These are phyloP conservation scores for Arachis monticola DNA, from an alignment of 331 rosid species.

Conservation along the genomic window DNA sequence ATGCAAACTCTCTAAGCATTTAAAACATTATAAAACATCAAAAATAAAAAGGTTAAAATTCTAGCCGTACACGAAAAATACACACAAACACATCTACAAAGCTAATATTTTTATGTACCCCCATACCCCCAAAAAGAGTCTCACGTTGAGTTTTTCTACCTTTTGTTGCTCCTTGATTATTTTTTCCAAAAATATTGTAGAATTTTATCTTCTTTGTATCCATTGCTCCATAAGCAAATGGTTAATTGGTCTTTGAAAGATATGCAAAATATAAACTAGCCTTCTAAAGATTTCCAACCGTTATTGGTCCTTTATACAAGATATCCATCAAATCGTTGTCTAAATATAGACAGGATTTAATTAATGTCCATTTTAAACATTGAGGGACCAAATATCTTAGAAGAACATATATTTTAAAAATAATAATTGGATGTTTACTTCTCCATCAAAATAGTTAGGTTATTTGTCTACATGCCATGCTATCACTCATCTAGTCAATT, in stretches of 20 bases:
- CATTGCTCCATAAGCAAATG: slow-evolving; percentile 11
- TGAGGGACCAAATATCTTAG: not conserved
- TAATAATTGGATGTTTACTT: not conserved
- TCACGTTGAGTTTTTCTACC: not conserved
- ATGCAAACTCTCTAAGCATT: slow-evolving; percentile 27
- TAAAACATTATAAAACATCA: slow-evolving; percentile 29
- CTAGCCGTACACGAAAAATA: slow-evolving; percentile 17
- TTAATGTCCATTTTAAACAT: not conserved
- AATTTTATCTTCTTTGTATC: slow-evolving; percentile 11
- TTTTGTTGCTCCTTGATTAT: not conserved
- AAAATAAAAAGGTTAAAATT: not conserved
- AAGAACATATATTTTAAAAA: not conserved
- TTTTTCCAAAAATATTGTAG: not conserved
- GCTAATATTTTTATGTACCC: slow-evolving; percentile 7
- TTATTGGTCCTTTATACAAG: not conserved
- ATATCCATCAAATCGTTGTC: not conserved
- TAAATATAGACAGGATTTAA: not conserved
- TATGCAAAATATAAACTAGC: not conserved
- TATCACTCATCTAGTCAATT: slow-evolving; percentile 24
- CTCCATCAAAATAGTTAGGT: slow-evolving; percentile 15
- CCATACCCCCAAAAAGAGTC: not conserved
- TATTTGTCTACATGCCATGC: slow-evolving; percentile 19
- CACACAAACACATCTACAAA: slow-evolving; percentile 4
- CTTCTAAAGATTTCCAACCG: no score
- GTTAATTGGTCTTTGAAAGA: not conserved